These are phyloP conservation scores for Coleophoma eucalyptorum DNA, from an alignment of 2,329 filamentous ascomycete genomes.

Conservation along the genomic window DNA sequence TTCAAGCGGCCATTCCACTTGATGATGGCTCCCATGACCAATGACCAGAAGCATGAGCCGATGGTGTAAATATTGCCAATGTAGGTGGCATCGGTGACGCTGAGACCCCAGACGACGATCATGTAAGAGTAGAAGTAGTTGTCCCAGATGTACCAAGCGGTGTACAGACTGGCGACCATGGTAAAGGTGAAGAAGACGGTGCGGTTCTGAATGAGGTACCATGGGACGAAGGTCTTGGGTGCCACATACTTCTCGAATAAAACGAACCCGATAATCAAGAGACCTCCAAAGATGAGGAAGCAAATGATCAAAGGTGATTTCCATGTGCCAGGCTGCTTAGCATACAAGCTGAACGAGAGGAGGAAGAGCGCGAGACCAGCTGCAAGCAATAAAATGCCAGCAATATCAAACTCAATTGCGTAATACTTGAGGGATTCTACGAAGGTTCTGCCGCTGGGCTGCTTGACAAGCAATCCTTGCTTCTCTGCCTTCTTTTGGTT, in stretches of 20 bases:
- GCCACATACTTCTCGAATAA: conserved; percentile 55
- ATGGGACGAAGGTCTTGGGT: conserved; percentile 52
- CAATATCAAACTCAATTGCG: conserved; percentile 54
- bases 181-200: conserved; percentile 43
- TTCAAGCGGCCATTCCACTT: conserved; percentile 46
- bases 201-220: conserved; percentile 42
- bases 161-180: conserved; percentile 36
- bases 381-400: conserved; percentile 56
- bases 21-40: conserved; percentile 44
- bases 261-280: conserved; percentile 50
- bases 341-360: conserved; percentile 59
- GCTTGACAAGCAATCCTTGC: conserved; percentile 40
- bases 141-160: conserved; percentile 46
- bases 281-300: conserved; percentile 52
- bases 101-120: conserved; percentile 43
- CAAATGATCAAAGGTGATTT: conserved; percentile 32
- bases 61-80: conserved; percentile 42
- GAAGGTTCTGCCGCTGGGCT: conserved; percentile 36
- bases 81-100: conserved; percentile 42
- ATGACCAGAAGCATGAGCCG: conserved; percentile 41
- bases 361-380: conserved; percentile 58
- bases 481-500: conserved; percentile 56
- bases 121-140: conserved; percentile 49
- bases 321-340: conserved; percentile 19
- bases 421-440: conserved; percentile 47